Conservation (phyloP, 2,329 filamentous ascomycete species). For the Boeremia lycopersici region DNA sequence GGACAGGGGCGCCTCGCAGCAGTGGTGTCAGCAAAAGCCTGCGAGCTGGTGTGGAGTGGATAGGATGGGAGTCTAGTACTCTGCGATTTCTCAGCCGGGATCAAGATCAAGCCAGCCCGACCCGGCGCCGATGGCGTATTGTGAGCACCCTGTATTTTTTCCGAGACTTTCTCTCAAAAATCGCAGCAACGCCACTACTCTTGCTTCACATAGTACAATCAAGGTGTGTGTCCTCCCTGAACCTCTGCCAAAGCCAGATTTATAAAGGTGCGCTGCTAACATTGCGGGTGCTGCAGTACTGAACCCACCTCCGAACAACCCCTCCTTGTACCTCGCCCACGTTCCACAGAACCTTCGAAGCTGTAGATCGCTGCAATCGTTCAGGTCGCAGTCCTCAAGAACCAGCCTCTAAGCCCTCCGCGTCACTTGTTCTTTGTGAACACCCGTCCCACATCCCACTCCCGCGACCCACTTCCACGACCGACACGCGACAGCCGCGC, state of each 20-base stretch:
- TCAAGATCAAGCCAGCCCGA: constrained; percentile 13
- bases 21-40: constrained; percentile 20
- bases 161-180: constrained; percentile 7
- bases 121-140: constrained; percentile 29
- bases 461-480: constrained; percentile 21
- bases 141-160: constrained; percentile 19
- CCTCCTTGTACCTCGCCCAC: constrained; percentile 13
- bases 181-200: constrained; percentile 17
- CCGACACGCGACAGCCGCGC: constrained; percentile 33
- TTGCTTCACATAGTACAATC: constrained; percentile 11
- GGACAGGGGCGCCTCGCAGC: constrained; percentile 6
- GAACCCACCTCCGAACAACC: constrained; percentile 3
- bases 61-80: constrained; percentile 19
- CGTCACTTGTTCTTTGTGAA: constrained; percentile 15
- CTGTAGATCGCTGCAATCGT: constrained; percentile 25
- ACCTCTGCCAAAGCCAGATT: background rate
- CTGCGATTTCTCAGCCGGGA: constrained; percentile 22
- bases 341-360: constrained; percentile 22
- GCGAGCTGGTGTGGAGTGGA: constrained; percentile 10
- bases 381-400: background rate
- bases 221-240: constrained; percentile 1
- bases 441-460: constrained; percentile 20
- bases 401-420: constrained; percentile 1
- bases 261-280: background rate
- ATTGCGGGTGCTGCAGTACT: constrained; percentile 4